These are phyloP conservation scores for Neurospora sp. DNA, from an alignment of 495 filamentous ascomycete species.

Conservation along the genomic window DNA sequence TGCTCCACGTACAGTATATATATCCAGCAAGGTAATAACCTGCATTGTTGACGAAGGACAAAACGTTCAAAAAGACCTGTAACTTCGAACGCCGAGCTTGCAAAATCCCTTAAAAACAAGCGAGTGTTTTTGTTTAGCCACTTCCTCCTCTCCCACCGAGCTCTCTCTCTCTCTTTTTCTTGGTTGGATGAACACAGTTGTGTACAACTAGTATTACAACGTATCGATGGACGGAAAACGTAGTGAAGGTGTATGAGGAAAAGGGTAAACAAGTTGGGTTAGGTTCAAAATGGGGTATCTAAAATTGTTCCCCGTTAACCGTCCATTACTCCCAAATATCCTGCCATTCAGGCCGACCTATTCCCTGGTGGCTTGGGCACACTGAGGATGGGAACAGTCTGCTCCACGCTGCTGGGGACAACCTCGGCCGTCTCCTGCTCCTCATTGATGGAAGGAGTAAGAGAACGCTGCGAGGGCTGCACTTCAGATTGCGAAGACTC, in stretches of 20 bases:
- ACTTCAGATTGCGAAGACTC: constrained; percentile 1
- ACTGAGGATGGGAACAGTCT: constrained; percentile 31
- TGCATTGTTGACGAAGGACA: neutral
- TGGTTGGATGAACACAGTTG: neutral
- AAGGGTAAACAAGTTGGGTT: neutral
- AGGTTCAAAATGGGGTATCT: neutral
- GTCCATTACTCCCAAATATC: neutral
- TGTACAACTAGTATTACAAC: neutral
- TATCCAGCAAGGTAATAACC: neutral
- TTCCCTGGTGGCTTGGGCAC: constrained; percentile 28
- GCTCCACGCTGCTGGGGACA: constrained; percentile 2
- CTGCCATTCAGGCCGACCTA: neutral
- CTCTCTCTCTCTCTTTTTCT: neutral
- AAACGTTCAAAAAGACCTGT: neutral
- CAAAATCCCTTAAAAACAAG: neutral
- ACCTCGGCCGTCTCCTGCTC: constrained; percentile 25
- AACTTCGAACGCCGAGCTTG: neutral
- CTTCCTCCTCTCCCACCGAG: neutral
- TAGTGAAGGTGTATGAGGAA: neutral
- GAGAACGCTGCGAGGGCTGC: constrained; percentile 18
- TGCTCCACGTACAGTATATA: neutral
- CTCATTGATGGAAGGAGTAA: constrained; percentile 25
- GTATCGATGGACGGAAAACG: neutral
- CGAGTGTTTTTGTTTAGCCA: neutral
- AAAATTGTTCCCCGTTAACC: neutral